phyloP scores from a whole-genome alignment of 2,329 filamentous ascomycete species.

The Claviceps sp. region DNA sequence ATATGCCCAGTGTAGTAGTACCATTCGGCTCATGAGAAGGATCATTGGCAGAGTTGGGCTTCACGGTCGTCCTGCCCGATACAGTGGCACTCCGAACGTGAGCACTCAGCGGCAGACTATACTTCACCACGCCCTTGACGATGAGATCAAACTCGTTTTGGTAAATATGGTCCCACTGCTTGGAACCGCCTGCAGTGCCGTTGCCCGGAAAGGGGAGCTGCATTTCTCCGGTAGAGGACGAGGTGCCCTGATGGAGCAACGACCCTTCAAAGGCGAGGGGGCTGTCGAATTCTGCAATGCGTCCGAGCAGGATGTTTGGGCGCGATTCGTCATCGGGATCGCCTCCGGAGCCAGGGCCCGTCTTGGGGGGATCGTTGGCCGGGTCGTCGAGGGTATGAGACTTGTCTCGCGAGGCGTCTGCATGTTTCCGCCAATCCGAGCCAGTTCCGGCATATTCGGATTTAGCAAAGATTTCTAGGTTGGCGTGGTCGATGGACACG shows the following conservation, averaged over 20 bases:
- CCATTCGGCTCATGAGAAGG: conserved; percentile 62
- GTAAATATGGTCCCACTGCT: conserved; percentile 81
- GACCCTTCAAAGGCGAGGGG: conserved; percentile 81
- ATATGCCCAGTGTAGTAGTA: conserved; percentile 32
- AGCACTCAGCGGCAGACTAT: conserved; percentile 51
- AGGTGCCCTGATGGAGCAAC: conserved; percentile 62
- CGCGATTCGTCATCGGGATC: conserved; percentile 49
- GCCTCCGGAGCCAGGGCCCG: conserved; percentile 12
- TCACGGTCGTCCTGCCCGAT: conserved; percentile 44
- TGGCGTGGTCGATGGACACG: conserved; percentile 72
- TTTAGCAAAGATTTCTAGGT: conserved; percentile 89
- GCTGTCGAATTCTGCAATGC: conserved; percentile 75
- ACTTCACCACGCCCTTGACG: conserved; percentile 80
- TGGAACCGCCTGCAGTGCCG: conserved; percentile 69
- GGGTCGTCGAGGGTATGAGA: conserved; percentile 19
- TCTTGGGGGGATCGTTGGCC: conserved; percentile 25
- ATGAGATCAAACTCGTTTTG: conserved; percentile 90
- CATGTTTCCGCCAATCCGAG: conserved; percentile 42
- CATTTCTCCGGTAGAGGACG: conserved; percentile 68
- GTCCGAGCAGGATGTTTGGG: conserved; percentile 85
- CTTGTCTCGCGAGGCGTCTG: conserved; percentile 12
- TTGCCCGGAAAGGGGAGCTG: conserved; percentile 77
- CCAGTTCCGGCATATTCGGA: conserved; percentile 73
- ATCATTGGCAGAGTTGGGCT: conserved; percentile 48
- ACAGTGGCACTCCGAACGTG: conserved; percentile 46